Conservation (phyloP, 495 filamentous ascomycete genomes). For the Recurvomyces mirabilis region DNA sequence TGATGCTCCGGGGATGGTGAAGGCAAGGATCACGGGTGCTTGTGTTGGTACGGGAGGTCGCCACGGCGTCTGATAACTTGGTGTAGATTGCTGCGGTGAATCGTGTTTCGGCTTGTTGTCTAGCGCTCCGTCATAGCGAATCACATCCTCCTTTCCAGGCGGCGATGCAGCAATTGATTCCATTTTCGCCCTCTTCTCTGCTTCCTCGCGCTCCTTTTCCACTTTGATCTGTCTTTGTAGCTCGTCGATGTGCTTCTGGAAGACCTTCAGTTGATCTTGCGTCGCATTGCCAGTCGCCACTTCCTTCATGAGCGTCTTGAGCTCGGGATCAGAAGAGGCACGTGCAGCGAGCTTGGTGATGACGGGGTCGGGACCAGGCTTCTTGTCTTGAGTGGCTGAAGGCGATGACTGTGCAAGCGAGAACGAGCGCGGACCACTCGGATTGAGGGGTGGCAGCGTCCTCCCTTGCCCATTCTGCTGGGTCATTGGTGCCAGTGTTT, state of each 20-base stretch:
- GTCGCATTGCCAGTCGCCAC: conserved; percentile 81
- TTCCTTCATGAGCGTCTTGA: conserved; percentile 94
- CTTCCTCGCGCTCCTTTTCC: conserved; percentile 21
- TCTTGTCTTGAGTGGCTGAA: conserved; percentile 12
- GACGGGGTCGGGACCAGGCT: conserved; percentile 64
- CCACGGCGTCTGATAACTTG: conserved; percentile 10
- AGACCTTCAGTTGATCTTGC: conserved; percentile 67
- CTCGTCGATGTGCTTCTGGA: conserved; percentile 87
- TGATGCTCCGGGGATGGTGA: conserved; percentile 59
- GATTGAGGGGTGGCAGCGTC: conserved; percentile 7
- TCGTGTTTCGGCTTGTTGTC: conserved; percentile 4
- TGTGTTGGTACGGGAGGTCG: conserved; percentile 39
- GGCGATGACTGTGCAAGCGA: conserved; percentile 12
- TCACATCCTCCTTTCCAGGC: background rate
- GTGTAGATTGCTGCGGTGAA: conserved; percentile 7
- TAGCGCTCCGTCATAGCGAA: conserved; percentile 10
- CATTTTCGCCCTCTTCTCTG: background rate
- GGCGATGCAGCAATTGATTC: background rate
- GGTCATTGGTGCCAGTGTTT: background rate
- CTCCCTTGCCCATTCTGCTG: conserved; percentile 11
- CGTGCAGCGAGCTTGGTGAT: conserved; percentile 85
- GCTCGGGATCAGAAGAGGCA: conserved; percentile 70
- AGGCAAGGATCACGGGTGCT: conserved; percentile 67
- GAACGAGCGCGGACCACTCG: conserved; percentile 2
- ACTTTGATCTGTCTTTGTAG: conserved; percentile 54